These are phyloP conservation scores for Metarhizium anisopliae DNA, from an alignment of 2,329 filamentous ascomycete species.

Conservation along the genomic window DNA sequence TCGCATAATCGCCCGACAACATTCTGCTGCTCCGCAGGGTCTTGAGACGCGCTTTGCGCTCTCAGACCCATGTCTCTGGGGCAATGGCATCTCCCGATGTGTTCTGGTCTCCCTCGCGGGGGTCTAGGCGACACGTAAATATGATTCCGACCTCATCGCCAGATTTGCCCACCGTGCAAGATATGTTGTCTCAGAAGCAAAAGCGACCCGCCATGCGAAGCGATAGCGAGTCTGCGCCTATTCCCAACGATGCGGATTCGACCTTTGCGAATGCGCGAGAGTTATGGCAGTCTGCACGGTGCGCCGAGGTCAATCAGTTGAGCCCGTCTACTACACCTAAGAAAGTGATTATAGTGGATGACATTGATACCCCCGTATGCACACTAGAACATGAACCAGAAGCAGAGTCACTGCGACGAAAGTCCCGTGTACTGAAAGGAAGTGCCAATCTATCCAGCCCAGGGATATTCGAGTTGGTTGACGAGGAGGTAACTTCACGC, in stretches of 20 bases:
- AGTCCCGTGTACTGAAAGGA: neutral
- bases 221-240: constrained; percentile 26
- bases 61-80: constrained; percentile 18
- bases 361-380: constrained; percentile 3
- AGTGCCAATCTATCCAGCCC: neutral
- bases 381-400: neutral
- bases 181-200: constrained; percentile 32
- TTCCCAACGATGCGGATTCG: constrained; percentile 25
- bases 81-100: constrained; percentile 25
- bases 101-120: constrained; percentile 20
- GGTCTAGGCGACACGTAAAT: constrained; percentile 21
- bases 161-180: constrained; percentile 42
- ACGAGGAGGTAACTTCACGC: constrained; percentile 8
- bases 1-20: neutral
- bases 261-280: constrained; percentile 34
- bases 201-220: constrained; percentile 23
- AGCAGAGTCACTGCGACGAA: neutral
- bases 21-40: constrained; percentile 20
- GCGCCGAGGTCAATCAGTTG: constrained; percentile 6
- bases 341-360: constrained; percentile 1
- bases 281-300: constrained; percentile 24
- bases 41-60: constrained; percentile 40
- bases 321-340: neutral
- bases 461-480: neutral
- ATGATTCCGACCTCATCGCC: constrained; percentile 39